phyloP scores from a whole-genome alignment of 768 basidiomycete genomes.

The Mycena rosella region DNA sequence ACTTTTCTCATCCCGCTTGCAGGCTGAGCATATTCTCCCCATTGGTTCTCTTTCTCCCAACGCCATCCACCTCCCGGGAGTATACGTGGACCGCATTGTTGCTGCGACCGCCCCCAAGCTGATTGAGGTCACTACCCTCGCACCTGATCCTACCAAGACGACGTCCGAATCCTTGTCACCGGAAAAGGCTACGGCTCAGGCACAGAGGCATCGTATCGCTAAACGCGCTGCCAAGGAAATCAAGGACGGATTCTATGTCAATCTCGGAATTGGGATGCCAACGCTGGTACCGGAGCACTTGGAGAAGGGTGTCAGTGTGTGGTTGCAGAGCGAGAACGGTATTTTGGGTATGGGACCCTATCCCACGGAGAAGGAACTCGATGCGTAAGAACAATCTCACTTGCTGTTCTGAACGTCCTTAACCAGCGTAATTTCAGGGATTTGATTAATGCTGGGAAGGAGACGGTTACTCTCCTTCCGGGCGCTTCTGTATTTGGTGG shows the following conservation, averaged over 20 bases:
- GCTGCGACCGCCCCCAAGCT: conserved; percentile 79
- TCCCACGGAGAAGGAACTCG: conserved; percentile 82
- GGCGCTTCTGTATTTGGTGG: conserved; percentile 92
- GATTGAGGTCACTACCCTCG: conserved; percentile 82
- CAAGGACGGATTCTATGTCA: conserved; percentile 89
- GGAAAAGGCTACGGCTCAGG: conserved; percentile 66
- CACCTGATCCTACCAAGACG: conserved; percentile 56
- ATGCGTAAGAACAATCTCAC: conserved; percentile 68
- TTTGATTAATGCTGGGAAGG: conserved; percentile 95
- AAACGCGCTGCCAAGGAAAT: conserved; percentile 91
- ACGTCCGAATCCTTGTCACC: conserved; percentile 48
- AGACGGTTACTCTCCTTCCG: conserved; percentile 92
- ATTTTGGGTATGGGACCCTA: conserved; percentile 94
- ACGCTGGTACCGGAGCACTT: conserved; percentile 88
- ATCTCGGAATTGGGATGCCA: conserved; percentile 93
- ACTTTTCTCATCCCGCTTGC: conserved; percentile 2
- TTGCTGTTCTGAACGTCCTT: conserved; percentile 7
- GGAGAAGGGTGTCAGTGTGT: conserved; percentile 80
- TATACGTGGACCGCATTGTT: conserved; percentile 93
- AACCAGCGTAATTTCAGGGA: conserved; percentile 63
- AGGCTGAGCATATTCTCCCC: conserved; percentile 94
- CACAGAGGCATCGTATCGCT: conserved; percentile 80
- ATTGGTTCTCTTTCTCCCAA: conserved; percentile 85
- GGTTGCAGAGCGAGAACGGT: conserved; percentile 93
- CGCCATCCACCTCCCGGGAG: conserved; percentile 84